phyloP scores from a whole-genome alignment of 805 yeast species.

The Citeromyces matritensis region DNA sequence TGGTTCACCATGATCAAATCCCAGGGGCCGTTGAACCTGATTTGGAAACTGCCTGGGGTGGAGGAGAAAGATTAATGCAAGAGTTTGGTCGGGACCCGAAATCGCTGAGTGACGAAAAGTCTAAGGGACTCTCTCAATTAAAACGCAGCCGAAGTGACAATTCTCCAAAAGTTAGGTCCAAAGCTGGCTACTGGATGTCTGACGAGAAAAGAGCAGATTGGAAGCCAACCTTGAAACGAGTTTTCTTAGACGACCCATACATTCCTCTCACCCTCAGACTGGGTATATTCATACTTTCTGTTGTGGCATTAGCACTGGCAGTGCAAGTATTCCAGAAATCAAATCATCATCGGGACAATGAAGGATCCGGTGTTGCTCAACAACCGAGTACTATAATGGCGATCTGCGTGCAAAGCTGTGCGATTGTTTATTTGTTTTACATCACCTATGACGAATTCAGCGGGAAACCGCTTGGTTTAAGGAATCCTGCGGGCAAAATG shows the following conservation, averaged over 20 bases:
- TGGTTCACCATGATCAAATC: conserved; percentile 12
- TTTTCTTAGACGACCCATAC: conserved; percentile 62
- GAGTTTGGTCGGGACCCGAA: conserved; percentile 33
- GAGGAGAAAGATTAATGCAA: conserved; percentile 43
- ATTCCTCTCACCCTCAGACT: conserved; percentile 66
- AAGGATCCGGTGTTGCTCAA: conserved; percentile 32
- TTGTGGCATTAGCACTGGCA: conserved; percentile 63
- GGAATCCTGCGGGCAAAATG: conserved; percentile 76
- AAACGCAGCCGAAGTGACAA: conserved; percentile 1
- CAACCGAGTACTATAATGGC: conserved; percentile 93
- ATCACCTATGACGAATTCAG: conserved; percentile 85
- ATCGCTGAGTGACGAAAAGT: conserved; percentile 5
- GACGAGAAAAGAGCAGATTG: conserved; percentile 45
- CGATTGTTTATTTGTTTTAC: conserved; percentile 62
- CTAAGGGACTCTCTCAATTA: conserved; percentile 1
- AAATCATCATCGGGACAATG: conserved; percentile 11
- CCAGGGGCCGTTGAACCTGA: conserved; percentile 14
- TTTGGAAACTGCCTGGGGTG: conserved; percentile 51
- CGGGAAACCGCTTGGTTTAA: conserved; percentile 82
- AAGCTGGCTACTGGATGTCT: conserved; percentile 59
- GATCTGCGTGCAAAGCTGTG: conserved; percentile 66
- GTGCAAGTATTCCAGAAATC: conserved; percentile 33
- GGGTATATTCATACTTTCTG: conserved; percentile 39
- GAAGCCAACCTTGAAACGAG: conserved; percentile 42
- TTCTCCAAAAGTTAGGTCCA: conserved; percentile 20